A percentile compares a stretch with the other conserved stretches of the same genome.
These are phyloP conservation scores for Aspergillus unguis DNA, from an alignment of 2,329 filamentous ascomycete genomes.

Conservation along the genomic window DNA sequence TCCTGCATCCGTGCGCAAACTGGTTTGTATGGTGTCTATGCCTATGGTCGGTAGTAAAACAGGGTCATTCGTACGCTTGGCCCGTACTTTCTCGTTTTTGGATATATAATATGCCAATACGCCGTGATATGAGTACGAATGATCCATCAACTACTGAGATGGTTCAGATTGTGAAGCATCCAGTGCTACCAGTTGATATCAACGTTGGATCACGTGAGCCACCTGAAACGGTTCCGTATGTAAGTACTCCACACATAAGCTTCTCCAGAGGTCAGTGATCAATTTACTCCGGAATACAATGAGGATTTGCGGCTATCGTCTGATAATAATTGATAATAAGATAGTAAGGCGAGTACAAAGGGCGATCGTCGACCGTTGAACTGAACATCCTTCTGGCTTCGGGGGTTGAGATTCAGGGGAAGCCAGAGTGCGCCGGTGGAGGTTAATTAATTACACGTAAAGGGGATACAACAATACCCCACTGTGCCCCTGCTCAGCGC, in stretches of 20 bases:
- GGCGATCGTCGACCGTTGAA: neutral
- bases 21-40: too few species aligned
- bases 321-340: neutral
- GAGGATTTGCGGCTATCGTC: neutral
- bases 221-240: conserved; percentile 6
- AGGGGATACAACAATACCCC: neutral
- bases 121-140: too few species aligned
- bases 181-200: neutral
- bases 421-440: neutral
- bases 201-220: neutral
- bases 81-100: too few species aligned
- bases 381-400: neutral
- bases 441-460: neutral
- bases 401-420: conserved; percentile 1
- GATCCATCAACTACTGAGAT: neutral
- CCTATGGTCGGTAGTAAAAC: too few species aligned
- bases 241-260: conserved; percentile 1
- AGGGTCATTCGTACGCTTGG: too few species aligned
- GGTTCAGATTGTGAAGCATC: neutral
- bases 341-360: neutral
- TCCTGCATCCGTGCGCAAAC: too few species aligned
- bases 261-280: neutral
- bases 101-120: too few species aligned
- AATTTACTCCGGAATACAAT: neutral
- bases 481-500: neutral